Evolutionary conservation across 1,139 yeast species (phyloP).

Genomic region (Pichia sp.): DNA sequence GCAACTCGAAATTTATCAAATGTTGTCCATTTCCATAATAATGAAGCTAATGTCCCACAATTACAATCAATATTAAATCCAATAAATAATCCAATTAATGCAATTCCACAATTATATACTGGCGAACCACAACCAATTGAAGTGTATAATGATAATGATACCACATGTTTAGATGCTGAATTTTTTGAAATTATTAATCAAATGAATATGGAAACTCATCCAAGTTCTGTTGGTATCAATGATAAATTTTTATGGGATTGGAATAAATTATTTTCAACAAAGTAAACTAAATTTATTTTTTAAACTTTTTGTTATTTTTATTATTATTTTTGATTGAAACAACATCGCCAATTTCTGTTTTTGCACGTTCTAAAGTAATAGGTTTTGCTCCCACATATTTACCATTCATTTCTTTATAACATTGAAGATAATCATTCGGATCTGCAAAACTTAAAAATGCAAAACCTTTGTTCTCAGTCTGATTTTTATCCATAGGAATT

Average conservation of each 20-base stretch:
- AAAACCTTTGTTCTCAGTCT: slow-evolving; percentile 47
- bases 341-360: slow-evolving; percentile 26
- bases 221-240: slow-evolving; percentile 3
- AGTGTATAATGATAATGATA: background rate
- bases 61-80: background rate
- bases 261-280: slow-evolving; percentile 10
- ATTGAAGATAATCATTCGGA: slow-evolving; percentile 58
- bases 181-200: slow-evolving; percentile 9
- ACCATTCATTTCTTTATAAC: slow-evolving; percentile 72
- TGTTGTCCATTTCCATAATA: too few relatives aligned
- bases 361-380: slow-evolving; percentile 62
- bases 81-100: background rate
- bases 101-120: background rate
- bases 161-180: slow-evolving; percentile 4
- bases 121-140: background rate
- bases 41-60: background rate
- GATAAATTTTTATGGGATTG: slow-evolving; percentile 14
- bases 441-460: slow-evolving; percentile 65
- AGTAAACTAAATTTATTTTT: background rate
- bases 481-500: slow-evolving; percentile 44
- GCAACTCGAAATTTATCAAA: background rate
- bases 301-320: slow-evolving; percentile 2
- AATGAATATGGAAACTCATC: slow-evolving; percentile 9
- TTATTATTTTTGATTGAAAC: slow-evolving; percentile 5
- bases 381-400: slow-evolving; percentile 74